A percentile compares a stretch with the other conserved stretches of the same genome.
phyloP scores from a whole-genome alignment of 1,139 yeast genomes.

The Suhomyces guaymorum region DNA sequence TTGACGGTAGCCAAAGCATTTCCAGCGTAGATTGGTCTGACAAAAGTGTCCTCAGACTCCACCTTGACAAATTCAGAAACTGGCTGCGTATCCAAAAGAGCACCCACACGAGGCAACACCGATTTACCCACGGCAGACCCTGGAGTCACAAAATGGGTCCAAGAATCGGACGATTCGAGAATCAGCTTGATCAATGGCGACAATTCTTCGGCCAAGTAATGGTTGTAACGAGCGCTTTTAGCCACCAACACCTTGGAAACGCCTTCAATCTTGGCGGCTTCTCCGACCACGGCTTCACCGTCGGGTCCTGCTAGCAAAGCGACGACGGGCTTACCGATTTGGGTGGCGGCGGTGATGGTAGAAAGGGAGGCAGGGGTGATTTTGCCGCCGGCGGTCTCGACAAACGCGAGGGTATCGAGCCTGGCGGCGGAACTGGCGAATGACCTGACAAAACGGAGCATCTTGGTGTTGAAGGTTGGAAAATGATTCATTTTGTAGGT shows the following conservation, averaged over 20 bases:
- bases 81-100: slow-evolving; percentile 84
- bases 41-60: slow-evolving; percentile 67
- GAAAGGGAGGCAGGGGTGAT: slow-evolving; percentile 70
- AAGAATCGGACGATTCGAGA: slow-evolving; percentile 42
- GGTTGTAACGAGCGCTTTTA: slow-evolving; percentile 50
- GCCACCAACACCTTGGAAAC: slow-evolving; percentile 53
- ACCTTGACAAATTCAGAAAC: slow-evolving; percentile 77
- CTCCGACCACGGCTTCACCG: slow-evolving; percentile 40
- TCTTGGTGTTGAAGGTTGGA: slow-evolving; percentile 9
- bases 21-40: slow-evolving; percentile 95
- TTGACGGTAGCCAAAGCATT: slow-evolving; percentile 86
- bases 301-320: slow-evolving; percentile 62
- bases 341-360: slow-evolving; percentile 63
- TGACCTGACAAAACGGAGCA: slow-evolving; percentile 30
- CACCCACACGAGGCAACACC: slow-evolving; percentile 83
- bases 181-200: slow-evolving; percentile 57
- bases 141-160: slow-evolving; percentile 75
- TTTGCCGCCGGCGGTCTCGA: slow-evolving; percentile 59
- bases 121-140: slow-evolving; percentile 88
- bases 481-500: not conserved
- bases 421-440: slow-evolving; percentile 30
- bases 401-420: slow-evolving; percentile 64
- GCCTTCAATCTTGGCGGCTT: slow-evolving; percentile 41
- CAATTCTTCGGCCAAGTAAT: slow-evolving; percentile 64
- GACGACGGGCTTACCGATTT: slow-evolving; percentile 63